A percentile compares a stretch with the other conserved stretches of the same genome.
These are phyloP conservation scores for Phytophthora pseudosyringae DNA, from an alignment of 352 stramenopile genomes.

Conservation along the genomic window DNA sequence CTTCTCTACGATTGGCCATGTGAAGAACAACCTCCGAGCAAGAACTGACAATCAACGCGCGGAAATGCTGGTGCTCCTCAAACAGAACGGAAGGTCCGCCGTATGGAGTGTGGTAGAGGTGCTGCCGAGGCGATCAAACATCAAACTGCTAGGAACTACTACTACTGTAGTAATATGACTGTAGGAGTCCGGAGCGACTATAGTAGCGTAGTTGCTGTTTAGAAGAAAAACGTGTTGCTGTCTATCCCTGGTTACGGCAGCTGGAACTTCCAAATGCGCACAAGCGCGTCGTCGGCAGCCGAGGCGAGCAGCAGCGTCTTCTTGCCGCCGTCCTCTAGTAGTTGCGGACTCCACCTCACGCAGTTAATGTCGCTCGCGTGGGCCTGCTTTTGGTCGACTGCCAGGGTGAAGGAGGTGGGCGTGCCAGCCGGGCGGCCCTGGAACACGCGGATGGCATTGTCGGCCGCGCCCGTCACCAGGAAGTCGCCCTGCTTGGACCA, in stretches of 20 bases:
- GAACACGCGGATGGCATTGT: slow-evolving; percentile 93
- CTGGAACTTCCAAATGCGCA: slow-evolving; percentile 76
- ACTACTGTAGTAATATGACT: too few species aligned
- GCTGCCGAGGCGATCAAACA: too few species aligned
- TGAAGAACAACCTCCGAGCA: too few species aligned
- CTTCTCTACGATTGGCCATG: too few species aligned
- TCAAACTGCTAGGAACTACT: too few species aligned
- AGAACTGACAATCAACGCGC: too few species aligned
- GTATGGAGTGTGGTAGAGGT: too few species aligned
- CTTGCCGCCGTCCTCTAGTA: slow-evolving; percentile 29
- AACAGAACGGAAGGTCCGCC: too few species aligned
- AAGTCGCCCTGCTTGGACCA: slow-evolving; percentile 90
- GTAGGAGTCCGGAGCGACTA: too few species aligned
- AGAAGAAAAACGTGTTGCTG: too few species aligned
- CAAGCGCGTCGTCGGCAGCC: slow-evolving; percentile 62
- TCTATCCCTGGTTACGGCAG: slow-evolving; percentile 19
- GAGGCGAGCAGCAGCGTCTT: slow-evolving; percentile 71
- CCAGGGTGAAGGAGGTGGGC: slow-evolving; percentile 64
- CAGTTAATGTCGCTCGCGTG: slow-evolving; percentile 85
- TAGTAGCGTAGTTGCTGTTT: too few species aligned
- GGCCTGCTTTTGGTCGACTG: slow-evolving; percentile 61
- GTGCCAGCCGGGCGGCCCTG: slow-evolving; percentile 35
- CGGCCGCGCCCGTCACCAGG: slow-evolving; percentile 90
- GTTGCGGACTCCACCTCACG: slow-evolving; percentile 71
- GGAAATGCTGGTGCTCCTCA: too few species aligned